Evolutionary conservation across 164 flowering plant species (phyloP).

Genomic region (Stephania cephalantha): DNA sequence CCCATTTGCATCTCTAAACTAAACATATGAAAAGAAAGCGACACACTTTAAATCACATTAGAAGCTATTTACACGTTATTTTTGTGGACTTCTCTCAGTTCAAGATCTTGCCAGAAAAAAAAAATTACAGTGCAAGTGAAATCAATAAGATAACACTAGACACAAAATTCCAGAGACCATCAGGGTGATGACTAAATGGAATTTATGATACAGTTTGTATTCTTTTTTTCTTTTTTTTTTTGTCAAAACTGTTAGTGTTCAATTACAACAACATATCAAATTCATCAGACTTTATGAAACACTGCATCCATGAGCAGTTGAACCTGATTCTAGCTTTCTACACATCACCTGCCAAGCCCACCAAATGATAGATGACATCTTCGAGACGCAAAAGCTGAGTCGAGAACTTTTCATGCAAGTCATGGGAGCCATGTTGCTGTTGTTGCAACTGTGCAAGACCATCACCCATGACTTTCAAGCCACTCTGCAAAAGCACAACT

Average conservation of each 20-base stretch:
- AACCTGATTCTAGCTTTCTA: not conserved
- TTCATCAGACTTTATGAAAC: not conserved
- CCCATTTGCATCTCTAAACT: too few relatives aligned
- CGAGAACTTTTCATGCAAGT: constrained; percentile 46
- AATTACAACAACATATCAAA: not conserved
- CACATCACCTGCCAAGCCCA: constrained; percentile 34
- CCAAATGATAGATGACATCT: constrained; percentile 50
- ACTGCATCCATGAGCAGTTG: not conserved
- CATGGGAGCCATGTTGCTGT: constrained; percentile 29
- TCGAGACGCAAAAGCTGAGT: constrained; percentile 58
- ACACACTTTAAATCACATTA: too few relatives aligned
- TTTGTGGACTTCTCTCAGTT: too few relatives aligned
- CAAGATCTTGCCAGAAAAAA: too few relatives aligned
- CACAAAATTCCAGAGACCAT: not conserved
- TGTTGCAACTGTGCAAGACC: constrained; percentile 59
- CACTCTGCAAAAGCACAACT: constrained; percentile 62
- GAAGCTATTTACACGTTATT: too few relatives aligned
- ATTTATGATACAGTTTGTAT: not conserved
- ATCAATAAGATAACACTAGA: not conserved
- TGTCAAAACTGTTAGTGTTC: too few relatives aligned
- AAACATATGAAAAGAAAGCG: too few relatives aligned
- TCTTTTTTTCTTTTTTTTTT: not conserved
- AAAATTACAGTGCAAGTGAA: not conserved
- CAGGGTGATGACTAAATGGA: not conserved
- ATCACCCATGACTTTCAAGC: constrained; percentile 52